Conservation (phyloP, 2,329 filamentous ascomycete species). For the Colletotrichum sp. region DNA sequence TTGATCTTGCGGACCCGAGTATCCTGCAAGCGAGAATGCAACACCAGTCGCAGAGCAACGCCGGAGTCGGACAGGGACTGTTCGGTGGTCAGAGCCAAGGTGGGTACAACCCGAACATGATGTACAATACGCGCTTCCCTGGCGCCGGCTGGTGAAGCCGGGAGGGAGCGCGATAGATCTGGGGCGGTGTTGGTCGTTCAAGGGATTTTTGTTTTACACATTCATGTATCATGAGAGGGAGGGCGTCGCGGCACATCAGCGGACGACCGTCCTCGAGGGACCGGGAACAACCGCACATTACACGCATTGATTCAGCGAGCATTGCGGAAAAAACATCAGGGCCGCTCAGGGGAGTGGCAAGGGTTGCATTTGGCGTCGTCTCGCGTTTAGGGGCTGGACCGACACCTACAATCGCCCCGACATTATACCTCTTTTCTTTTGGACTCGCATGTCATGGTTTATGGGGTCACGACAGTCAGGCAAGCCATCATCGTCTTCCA, state of each 20-base stretch:
- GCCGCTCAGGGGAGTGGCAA: slow-evolving; percentile 33
- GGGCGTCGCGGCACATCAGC: slow-evolving; percentile 17
- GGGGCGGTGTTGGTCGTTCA: slow-evolving; percentile 13
- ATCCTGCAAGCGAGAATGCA: slow-evolving; percentile 98
- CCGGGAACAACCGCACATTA: slow-evolving; percentile 15
- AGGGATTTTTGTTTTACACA: slow-evolving; percentile 16
- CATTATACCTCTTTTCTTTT: slow-evolving; percentile 22
- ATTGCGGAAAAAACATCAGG: slow-evolving; percentile 33
- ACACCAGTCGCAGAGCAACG: slow-evolving; percentile 81
- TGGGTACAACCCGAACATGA: slow-evolving; percentile 90
- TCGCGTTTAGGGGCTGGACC: slow-evolving; percentile 24
- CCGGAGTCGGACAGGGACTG: slow-evolving; percentile 85
- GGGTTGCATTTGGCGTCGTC: slow-evolving; percentile 24
- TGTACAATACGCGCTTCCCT: slow-evolving; percentile 63
- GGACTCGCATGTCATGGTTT: slow-evolving; percentile 36
- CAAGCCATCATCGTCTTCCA: slow-evolving; percentile 76
- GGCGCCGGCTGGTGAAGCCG: slow-evolving; percentile 25
- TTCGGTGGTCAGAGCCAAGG: slow-evolving; percentile 90
- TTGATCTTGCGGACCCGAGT: slow-evolving; percentile 99
- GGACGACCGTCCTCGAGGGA: slow-evolving; percentile 8
- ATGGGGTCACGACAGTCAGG: slow-evolving; percentile 54
- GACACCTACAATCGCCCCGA: slow-evolving; percentile 23
- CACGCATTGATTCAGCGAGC: slow-evolving; percentile 45
- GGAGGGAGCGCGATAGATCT: slow-evolving; percentile 2
- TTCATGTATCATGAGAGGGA: slow-evolving; percentile 24